Evolutionary conservation across 2,329 filamentous ascomycete species (phyloP).

Genomic region (Myriosclerotinia scirpicola): DNA sequence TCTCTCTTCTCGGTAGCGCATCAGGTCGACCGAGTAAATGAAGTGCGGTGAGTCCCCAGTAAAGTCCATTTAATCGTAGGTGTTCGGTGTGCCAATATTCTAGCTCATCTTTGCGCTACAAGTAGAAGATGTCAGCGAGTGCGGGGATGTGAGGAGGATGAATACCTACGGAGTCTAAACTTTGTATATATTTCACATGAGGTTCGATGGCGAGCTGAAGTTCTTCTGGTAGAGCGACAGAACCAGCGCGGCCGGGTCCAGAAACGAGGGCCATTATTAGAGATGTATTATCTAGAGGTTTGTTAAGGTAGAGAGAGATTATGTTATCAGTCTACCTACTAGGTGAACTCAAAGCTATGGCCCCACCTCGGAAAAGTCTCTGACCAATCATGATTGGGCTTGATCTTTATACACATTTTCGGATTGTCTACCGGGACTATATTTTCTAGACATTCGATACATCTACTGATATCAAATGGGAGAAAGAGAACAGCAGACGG

Average conservation of each 20-base stretch:
- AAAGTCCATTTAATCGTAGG: constrained; percentile 89
- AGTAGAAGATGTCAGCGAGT: constrained; percentile 39
- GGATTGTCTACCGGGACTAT: background rate
- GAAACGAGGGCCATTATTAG: constrained; percentile 39
- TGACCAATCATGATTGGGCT: background rate
- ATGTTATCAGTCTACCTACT: background rate
- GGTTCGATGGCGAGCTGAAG: constrained; percentile 44
- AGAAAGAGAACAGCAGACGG: background rate
- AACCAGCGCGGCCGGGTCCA: constrained; percentile 37
- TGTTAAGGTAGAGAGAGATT: background rate
- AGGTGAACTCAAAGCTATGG: background rate
- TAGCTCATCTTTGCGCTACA: constrained; percentile 81
- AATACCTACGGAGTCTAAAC: constrained; percentile 73
- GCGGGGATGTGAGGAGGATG: constrained; percentile 29
- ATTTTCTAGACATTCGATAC: background rate
- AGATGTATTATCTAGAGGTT: background rate
- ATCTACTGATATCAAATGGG: no score
- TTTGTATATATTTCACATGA: constrained; percentile 91
- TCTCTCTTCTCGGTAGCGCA: constrained; percentile 74
- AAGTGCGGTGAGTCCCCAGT: constrained; percentile 91
- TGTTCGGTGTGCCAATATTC: constrained; percentile 99
- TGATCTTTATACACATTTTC: background rate
- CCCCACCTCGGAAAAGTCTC: background rate
- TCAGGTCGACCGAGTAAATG: constrained; percentile 81
- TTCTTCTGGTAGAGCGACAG: constrained; percentile 35